Evolutionary conservation across 306 rosid species (phyloP).

Genomic region (Canavalia gladiata): DNA sequence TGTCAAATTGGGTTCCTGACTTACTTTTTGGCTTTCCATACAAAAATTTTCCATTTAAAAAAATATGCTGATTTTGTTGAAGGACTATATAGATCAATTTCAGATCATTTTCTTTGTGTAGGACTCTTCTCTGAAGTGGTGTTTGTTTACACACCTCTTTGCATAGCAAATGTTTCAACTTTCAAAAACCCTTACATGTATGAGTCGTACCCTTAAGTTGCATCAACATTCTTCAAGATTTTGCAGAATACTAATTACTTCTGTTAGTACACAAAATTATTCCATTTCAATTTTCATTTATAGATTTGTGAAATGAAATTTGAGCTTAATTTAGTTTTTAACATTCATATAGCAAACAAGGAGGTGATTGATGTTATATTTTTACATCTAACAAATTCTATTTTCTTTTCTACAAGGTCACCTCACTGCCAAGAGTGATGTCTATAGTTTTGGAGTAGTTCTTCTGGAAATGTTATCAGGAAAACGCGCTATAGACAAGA

Average conservation of each 20-base stretch:
- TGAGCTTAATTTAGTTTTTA: neutral
- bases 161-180: neutral
- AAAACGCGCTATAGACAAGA: slow-evolving; percentile 76
- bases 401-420: slow-evolving; percentile 60
- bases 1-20: neutral
- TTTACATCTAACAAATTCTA: neutral
- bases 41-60: neutral
- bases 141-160: neutral
- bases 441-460: slow-evolving; percentile 93
- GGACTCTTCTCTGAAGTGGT: neutral
- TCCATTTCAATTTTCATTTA: neutral
- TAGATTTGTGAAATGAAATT: neutral
- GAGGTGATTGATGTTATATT: neutral
- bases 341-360: neutral
- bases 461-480: slow-evolving; percentile 83
- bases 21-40: slow-evolving; percentile 26
- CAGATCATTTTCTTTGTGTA: neutral
- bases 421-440: slow-evolving; percentile 80
- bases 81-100: slow-evolving; percentile 3
- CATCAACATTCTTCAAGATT: slow-evolving; percentile 10
- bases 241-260: neutral
- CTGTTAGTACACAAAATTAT: neutral
- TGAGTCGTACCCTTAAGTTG: neutral
- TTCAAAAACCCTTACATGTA: neutral
- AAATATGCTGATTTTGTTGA: neutral